phyloP scores from a whole-genome alignment of 345 rosid genomes.

The Murraya paniculata region DNA sequence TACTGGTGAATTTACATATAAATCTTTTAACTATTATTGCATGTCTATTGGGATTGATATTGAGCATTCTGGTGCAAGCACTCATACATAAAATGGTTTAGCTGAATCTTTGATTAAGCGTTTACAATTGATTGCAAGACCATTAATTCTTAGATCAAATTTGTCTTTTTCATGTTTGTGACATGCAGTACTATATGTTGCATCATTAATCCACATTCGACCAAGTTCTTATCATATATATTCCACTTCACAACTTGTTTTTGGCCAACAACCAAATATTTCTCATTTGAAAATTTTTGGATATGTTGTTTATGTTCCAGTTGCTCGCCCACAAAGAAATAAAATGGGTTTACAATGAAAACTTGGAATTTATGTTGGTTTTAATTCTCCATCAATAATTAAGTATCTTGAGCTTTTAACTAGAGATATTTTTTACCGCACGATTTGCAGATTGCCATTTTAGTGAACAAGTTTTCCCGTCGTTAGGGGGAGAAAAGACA shows the following conservation, averaged over 20 bases:
- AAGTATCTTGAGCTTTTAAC: too few species aligned
- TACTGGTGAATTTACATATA: background rate
- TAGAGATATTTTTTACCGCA: too few species aligned
- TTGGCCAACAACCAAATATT: too few species aligned
- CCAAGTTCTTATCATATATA: background rate
- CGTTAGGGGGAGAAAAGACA: too few species aligned
- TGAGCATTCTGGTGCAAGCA: background rate
- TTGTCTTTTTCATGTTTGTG: background rate
- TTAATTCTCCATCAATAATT: too few species aligned
- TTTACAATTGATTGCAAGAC: background rate
- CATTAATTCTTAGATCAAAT: background rate
- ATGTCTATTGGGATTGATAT: background rate
- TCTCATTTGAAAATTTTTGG: too few species aligned
- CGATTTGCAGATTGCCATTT: too few species aligned
- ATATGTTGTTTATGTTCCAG: too few species aligned
- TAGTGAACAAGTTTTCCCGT: too few species aligned
- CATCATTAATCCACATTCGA: background rate
- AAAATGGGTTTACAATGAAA: too few species aligned
- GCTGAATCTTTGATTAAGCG: background rate
- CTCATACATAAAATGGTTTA: background rate
- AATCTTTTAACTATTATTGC: background rate
- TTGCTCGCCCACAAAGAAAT: too few species aligned
- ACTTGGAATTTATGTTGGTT: background rate
- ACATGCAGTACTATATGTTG: background rate
- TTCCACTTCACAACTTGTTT: slow-evolving; percentile 34